These are phyloP conservation scores for Cercospora brassicicola DNA, from an alignment of 2,329 filamentous ascomycete species.

Conservation along the genomic window DNA sequence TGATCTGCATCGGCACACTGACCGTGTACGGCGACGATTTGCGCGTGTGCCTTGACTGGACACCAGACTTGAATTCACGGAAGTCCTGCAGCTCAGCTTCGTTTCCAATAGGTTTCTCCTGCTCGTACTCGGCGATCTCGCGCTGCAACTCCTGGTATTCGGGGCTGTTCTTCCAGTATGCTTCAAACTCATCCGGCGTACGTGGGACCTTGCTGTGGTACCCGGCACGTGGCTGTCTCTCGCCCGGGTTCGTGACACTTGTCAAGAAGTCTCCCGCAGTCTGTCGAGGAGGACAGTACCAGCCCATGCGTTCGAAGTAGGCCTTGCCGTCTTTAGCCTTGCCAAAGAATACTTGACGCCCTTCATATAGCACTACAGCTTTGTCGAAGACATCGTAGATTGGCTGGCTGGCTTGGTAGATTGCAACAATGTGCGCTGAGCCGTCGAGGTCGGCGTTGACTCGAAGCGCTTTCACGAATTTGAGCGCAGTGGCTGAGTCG, in stretches of 20 bases:
- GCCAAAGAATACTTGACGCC: conserved; percentile 75
- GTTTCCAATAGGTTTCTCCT: conserved; percentile 46
- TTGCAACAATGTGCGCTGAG: conserved; percentile 55
- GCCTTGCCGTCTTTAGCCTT: conserved; percentile 58
- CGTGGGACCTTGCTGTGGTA: conserved; percentile 64
- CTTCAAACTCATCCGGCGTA: conserved; percentile 68
- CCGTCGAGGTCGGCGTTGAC: conserved; percentile 52
- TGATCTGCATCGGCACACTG: conserved; percentile 72
- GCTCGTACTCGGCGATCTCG: conserved; percentile 56
- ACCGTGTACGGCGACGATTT: conserved; percentile 77
- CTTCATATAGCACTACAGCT: conserved; percentile 71
- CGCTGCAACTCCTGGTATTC: conserved; percentile 47
- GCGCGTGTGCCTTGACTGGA: conserved; percentile 53
- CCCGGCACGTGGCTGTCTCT: conserved; percentile 57
- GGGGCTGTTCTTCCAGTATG: conserved; percentile 50
- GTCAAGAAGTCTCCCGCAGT: conserved; percentile 71
- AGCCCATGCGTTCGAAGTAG: conserved; percentile 70
- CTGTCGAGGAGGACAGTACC: conserved; percentile 64
- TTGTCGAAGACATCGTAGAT: conserved; percentile 73
- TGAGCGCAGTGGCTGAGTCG: conserved; percentile 58
- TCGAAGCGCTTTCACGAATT: conserved; percentile 57
- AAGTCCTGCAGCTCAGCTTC: conserved; percentile 45
- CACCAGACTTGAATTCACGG: conserved; percentile 45
- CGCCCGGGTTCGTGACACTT: conserved; percentile 64
- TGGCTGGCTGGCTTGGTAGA: conserved; percentile 54